Base-by-base conservation (phyloP, 176 grass and related monocot species). In the Carex cristatella region DNA sequence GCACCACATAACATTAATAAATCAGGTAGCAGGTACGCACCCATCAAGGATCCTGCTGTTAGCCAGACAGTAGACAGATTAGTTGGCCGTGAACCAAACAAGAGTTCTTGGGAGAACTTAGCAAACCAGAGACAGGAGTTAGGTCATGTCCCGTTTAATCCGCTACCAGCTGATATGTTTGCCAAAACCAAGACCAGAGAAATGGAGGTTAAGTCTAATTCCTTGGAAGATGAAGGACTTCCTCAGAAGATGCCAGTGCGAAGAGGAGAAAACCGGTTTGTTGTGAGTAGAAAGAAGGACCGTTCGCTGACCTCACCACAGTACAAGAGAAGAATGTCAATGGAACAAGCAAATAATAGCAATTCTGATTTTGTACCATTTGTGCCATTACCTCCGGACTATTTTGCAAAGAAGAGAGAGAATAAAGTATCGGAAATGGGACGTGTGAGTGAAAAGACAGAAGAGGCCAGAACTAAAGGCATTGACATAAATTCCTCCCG, bases 241-340 rank as follows among this genome's bases (percentile, higher is more conserved):
- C 95, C 91, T 27, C 91, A 93, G 75, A 89, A 85, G 76, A 95
- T 99, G 96, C 96, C 93, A 10, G 89, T 94, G 66, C 88, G 89
- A 65, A 99, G 94, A 85, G 93, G 96, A 49, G 93, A 95, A 87
- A 95, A 91, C 23, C 88, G 90, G 28, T 99, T 99, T 89, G 88
- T 99, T 60, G 83, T 94, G 75, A 94, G 93, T 79, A 99, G 93
- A 83, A 99, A 98, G 84, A 98, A 95, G 57, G 96, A 99, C 27
- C 88, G 85, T 18, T 89, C 93, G 12, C 57, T 95, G 64, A 87
- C 85, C 68, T 92, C 93, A 79, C 91, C 84, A 16, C 96, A 92
- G 19, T 90, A 99, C 83, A 94, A 99, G 84, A 95, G 88, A 71
- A 85, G 88, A 2, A 92, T 87, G 81, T 61, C 94, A 15, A 86